These are phyloP conservation scores for Prunus kanzakura DNA, from an alignment of 306 rosid species.

Conservation along the genomic window DNA sequence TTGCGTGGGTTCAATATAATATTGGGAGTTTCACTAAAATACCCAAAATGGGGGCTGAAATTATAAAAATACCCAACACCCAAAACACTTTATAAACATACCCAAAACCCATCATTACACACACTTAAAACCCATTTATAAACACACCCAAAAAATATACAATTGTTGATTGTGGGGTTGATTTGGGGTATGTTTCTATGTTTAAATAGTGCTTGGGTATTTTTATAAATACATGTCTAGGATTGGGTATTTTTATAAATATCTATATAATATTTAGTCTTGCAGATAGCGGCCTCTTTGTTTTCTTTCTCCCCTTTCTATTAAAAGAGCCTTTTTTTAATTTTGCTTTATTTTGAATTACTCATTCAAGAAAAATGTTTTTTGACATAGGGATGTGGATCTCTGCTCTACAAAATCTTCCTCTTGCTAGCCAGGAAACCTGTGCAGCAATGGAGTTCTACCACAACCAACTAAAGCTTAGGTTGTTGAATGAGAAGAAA, in stretches of 20 bases:
- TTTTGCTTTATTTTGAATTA: neutral
- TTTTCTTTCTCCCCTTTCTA: neutral
- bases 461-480: slow-evolving; percentile 73
- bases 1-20: neutral
- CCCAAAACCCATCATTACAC: too few species aligned
- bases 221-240: too few species aligned
- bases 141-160: too few species aligned
- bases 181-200: too few species aligned
- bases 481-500: slow-evolving; percentile 72
- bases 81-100: too few species aligned
- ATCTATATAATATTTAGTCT: neutral
- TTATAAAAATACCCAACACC: too few species aligned
- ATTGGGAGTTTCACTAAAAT: too few species aligned
- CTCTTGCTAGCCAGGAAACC: slow-evolving; percentile 83
- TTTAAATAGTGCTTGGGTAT: too few species aligned
- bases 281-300: neutral
- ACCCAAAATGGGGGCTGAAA: too few species aligned
- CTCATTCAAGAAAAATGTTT: slow-evolving; percentile 17
- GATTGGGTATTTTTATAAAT: too few species aligned
- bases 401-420: slow-evolving; percentile 57
- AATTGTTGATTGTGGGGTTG: too few species aligned
- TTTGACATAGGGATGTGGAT: slow-evolving; percentile 64
- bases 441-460: slow-evolving; percentile 78
- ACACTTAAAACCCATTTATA: too few species aligned
- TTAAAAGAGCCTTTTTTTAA: neutral